phyloP scores from a whole-genome alignment of 176 grass and related monocot species.

The Dactylis glomerata region DNA sequence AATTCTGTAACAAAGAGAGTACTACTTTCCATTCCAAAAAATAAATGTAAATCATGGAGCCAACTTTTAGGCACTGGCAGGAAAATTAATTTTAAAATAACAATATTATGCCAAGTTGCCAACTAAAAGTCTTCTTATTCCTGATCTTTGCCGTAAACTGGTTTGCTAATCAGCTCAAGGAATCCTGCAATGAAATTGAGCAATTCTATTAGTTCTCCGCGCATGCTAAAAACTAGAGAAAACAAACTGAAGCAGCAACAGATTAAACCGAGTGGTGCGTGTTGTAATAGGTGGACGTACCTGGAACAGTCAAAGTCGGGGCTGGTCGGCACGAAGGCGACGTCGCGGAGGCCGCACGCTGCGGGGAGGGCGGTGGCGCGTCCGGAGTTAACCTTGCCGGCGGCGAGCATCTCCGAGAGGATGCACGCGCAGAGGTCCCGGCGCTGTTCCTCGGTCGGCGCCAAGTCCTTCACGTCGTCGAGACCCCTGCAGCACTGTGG shows the following conservation, averaged over 20 bases:
- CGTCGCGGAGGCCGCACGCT: background rate
- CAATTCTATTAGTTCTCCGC: background rate
- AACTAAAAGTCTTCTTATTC: background rate
- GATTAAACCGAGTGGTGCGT: background rate
- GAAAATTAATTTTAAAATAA: too few species aligned
- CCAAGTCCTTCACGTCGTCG: conserved; percentile 10
- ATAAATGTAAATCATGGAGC: too few species aligned
- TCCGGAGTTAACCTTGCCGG: background rate
- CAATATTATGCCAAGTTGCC: background rate
- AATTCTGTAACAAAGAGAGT: too few species aligned
- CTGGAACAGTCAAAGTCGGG: conserved; percentile 19
- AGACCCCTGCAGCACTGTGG: conserved; percentile 17
- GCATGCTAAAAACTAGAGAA: background rate
- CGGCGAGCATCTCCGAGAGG: conserved; percentile 20
- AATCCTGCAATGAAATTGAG: conserved; percentile 3
- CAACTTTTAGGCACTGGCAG: too few species aligned
- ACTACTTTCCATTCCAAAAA: too few species aligned
- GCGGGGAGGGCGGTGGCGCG: conserved; percentile 16
- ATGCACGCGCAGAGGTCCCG: conserved; percentile 6
- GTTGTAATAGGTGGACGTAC: background rate
- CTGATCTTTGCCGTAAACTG: background rate
- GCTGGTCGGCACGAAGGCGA: conserved; percentile 29
- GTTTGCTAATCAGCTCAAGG: background rate
- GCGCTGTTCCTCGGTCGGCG: background rate
- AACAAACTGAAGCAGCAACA: background rate